Evolutionary conservation across 306 rosid genomes (phyloP).

Genomic region (Pterocarpus macrocarpus): DNA sequence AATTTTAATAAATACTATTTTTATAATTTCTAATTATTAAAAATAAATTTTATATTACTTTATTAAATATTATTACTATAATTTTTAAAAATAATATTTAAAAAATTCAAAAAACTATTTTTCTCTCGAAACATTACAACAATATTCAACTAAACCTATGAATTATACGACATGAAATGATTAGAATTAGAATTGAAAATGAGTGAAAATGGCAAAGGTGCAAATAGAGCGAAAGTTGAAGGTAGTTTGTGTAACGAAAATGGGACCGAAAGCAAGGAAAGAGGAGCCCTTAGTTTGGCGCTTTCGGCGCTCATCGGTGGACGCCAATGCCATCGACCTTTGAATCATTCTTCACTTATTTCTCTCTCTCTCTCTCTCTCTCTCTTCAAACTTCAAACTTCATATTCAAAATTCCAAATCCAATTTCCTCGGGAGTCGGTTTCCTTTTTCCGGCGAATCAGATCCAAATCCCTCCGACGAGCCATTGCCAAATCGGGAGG

Average conservation of each 20-base stretch:
- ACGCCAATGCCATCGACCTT: constrained; percentile 45
- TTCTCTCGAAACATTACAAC: no score
- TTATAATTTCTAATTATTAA: no score
- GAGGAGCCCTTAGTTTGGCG: constrained; percentile 60
- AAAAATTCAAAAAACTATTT: no score
- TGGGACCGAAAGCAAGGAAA: constrained; percentile 8
- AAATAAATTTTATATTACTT: no score
- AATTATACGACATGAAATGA: not conserved
- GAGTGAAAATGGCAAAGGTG: constrained; percentile 44
- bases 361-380: constrained; percentile 21
- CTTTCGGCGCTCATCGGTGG: constrained; percentile 58
- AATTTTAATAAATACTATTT: no score
- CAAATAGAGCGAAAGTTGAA: constrained; percentile 7
- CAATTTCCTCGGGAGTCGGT: constrained; percentile 12
- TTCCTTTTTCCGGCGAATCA: constrained; percentile 26
- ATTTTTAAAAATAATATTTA: no score
- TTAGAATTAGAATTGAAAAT: not conserved
- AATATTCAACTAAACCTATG: no score
- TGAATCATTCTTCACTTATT: constrained; percentile 50
- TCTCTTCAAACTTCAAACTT: constrained; percentile 6
- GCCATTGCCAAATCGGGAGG: not conserved
- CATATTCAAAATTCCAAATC: constrained; percentile 13
- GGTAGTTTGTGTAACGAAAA: constrained; percentile 19
- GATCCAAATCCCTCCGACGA: constrained; percentile 38
- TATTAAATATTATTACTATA: no score